phyloP scores from a whole-genome alignment of 1,284 basidiomycete genomes.

The Jaminaea rosea region DNA sequence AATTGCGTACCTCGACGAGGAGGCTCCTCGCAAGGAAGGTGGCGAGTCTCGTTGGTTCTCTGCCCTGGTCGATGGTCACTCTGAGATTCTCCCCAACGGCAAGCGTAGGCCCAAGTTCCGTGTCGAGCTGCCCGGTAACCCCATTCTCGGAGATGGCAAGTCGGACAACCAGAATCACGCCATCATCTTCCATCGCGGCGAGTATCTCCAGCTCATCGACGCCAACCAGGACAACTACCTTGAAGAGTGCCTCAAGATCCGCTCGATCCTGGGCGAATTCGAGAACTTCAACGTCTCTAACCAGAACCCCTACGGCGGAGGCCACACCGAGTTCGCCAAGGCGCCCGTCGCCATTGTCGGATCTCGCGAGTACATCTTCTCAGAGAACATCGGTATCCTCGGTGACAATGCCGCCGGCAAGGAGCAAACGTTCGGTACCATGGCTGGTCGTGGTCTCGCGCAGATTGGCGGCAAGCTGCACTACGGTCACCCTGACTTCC shows the following conservation, averaged over 20 bases:
- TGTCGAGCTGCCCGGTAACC: conserved; percentile 95
- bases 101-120: conserved; percentile 91
- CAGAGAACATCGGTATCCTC: conserved; percentile 98
- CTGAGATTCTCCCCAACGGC: conserved; percentile 82
- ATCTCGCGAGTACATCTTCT: conserved; percentile 99
- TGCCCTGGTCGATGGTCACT: conserved; percentile 91
- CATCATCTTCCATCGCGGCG: conserved; percentile 96
- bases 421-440: conserved; percentile 98
- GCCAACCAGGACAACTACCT: conserved; percentile 99
- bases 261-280: conserved; percentile 95
- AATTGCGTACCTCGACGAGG: conserved; percentile 97
- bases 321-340: conserved; percentile 58
- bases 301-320: conserved; percentile 82
- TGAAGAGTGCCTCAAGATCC: conserved; percentile 98
- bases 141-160: conserved; percentile 97
- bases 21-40: conserved; percentile 79
- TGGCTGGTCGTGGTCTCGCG: conserved; percentile 84
- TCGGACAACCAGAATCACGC: conserved; percentile 99
- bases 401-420: conserved; percentile 97
- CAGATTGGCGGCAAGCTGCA: conserved; percentile 98
- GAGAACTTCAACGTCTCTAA: conserved; percentile 81
- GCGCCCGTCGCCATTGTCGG: conserved; percentile 93
- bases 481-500: conserved; percentile 98
- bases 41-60: conserved; percentile 93
- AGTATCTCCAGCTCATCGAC: conserved; percentile 97